Evolutionary conservation across 1,284 basidiomycete species (phyloP).

Genomic region (Malassezia brasiliensis): DNA sequence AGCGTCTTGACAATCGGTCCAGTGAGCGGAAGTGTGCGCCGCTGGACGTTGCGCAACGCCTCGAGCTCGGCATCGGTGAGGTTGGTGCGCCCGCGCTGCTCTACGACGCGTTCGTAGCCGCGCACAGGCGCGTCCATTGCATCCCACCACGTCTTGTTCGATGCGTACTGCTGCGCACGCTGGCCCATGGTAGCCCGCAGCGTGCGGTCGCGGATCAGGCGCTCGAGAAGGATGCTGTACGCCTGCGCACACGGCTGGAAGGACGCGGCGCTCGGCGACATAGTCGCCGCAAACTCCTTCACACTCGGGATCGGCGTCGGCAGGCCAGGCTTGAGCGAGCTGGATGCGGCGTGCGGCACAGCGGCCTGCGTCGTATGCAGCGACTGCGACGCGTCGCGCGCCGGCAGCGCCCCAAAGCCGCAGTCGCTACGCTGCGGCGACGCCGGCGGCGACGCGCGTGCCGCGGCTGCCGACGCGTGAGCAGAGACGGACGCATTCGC

Average conservation of each 20-base stretch:
- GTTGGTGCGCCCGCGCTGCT: conserved; percentile 21
- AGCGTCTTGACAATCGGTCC: conserved; percentile 27
- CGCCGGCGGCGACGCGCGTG: not conserved
- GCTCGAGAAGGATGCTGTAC: conserved; percentile 52
- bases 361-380: not conserved
- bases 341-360: conserved; percentile 3
- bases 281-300: conserved; percentile 43
- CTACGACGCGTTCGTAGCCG: conserved; percentile 51
- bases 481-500: not conserved
- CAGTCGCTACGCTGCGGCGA: not conserved
- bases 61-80: conserved; percentile 40
- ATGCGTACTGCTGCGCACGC: conserved; percentile 49
- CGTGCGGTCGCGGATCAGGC: conserved; percentile 46
- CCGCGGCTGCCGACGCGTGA: not conserved
- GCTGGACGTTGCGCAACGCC: conserved; percentile 29
- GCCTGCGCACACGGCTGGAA: conserved; percentile 48
- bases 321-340: conserved; percentile 17
- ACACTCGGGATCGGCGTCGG: conserved; percentile 25
- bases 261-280: conserved; percentile 37
- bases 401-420: not conserved
- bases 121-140: conserved; percentile 55
- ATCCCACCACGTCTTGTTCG: conserved; percentile 54
- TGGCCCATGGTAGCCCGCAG: conserved; percentile 50
- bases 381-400: not conserved
- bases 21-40: conserved; percentile 31